A percentile compares a stretch with the other conserved stretches of the same genome.
Evolutionary conservation across 2,329 filamentous ascomycete genomes (phyloP).

Genomic region (Myriosclerotinia duriaeana): DNA sequence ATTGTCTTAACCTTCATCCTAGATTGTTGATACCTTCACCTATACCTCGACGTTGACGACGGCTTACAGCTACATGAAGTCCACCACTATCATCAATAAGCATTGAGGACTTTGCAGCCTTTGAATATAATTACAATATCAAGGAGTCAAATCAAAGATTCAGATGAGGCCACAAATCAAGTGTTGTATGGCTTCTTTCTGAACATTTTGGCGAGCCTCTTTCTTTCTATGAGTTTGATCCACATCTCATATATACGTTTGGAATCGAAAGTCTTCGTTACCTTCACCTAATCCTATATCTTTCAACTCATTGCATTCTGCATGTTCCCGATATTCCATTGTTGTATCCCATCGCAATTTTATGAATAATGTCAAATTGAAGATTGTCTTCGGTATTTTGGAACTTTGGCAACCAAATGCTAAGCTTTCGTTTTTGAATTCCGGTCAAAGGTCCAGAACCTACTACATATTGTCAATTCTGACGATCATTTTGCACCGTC

Average conservation of each 20-base stretch:
- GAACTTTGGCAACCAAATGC: neutral
- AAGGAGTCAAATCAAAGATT: neutral
- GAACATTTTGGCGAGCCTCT: too few species aligned
- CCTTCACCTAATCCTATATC: neutral
- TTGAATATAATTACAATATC: neutral
- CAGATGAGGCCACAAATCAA: neutral
- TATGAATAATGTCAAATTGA: neutral
- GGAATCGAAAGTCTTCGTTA: too few species aligned
- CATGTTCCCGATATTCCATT: neutral
- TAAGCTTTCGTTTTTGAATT: neutral
- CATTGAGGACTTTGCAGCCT: neutral
- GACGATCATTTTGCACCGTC: too few species aligned
- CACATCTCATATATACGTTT: too few species aligned
- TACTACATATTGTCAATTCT: neutral
- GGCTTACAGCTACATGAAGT: neutral
- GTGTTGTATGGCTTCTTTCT: too few species aligned
- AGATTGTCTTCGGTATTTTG: neutral
- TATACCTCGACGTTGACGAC: neutral
- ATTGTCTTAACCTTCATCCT: neutral
- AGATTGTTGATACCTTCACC: neutral
- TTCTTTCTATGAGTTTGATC: too few species aligned
- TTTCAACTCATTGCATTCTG: neutral
- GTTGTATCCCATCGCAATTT: neutral
- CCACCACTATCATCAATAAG: neutral
- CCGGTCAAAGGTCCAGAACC: neutral